Conservation (phyloP, 1,284 basidiomycete species). For the Papiliotrema fonsecae region DNA sequence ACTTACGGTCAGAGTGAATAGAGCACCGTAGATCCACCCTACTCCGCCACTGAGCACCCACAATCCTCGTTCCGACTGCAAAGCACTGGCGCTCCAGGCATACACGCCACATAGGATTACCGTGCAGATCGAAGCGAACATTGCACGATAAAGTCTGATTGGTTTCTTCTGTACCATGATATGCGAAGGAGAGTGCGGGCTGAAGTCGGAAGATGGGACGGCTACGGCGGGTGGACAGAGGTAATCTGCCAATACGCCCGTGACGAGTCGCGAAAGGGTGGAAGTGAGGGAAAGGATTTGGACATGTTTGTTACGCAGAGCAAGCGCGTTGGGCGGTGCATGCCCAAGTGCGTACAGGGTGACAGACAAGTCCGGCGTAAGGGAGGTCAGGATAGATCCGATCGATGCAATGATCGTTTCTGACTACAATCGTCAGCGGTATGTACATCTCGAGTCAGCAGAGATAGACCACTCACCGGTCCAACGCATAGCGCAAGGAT, state of each 20-base stretch:
- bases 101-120: slow-evolving; percentile 32
- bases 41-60: slow-evolving; percentile 43
- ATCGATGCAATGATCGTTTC: slow-evolving; percentile 46
- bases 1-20: slow-evolving; percentile 46
- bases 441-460: not conserved
- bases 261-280: slow-evolving; percentile 41
- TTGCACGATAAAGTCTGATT: slow-evolving; percentile 31
- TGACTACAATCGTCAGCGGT: slow-evolving; percentile 16
- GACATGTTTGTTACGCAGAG: slow-evolving; percentile 46
- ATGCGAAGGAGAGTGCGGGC: slow-evolving; percentile 18
- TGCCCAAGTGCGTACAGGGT: not conserved
- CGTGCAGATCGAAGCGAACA: slow-evolving; percentile 33
- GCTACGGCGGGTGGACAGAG: slow-evolving; percentile 36
- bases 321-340: slow-evolving; percentile 18
- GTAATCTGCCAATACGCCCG: slow-evolving; percentile 42
- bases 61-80: slow-evolving; percentile 33
- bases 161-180: slow-evolving; percentile 29
- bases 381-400: slow-evolving; percentile 45
- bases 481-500: slow-evolving; percentile 43
- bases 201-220: slow-evolving; percentile 12
- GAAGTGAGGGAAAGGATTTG: slow-evolving; percentile 43
- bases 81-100: slow-evolving; percentile 30
- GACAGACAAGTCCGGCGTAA: slow-evolving; percentile 21
- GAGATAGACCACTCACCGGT: slow-evolving; percentile 24
- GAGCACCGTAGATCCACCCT: slow-evolving; percentile 43